These are phyloP conservation scores for Mycena maculata DNA, from an alignment of 768 basidiomycete genomes.

Conservation along the genomic window DNA sequence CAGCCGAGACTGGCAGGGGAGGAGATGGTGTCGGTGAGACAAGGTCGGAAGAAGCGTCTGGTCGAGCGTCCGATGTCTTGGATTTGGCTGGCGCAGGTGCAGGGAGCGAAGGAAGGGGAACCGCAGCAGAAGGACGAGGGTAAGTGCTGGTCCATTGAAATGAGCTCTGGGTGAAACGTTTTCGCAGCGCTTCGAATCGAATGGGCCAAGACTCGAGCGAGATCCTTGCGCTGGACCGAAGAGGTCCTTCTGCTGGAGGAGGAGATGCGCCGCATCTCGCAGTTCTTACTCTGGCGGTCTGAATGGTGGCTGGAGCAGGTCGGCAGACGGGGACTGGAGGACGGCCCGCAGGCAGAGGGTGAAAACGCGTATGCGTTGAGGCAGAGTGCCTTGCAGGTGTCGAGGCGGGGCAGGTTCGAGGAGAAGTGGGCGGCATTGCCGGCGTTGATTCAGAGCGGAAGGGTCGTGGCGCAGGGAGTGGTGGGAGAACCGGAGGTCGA, in stretches of 20 bases:
- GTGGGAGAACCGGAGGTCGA: neutral
- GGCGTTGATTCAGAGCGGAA: neutral
- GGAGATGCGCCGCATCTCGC: constrained; percentile 40
- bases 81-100: constrained; percentile 2
- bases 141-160: neutral
- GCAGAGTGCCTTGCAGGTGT: constrained; percentile 14
- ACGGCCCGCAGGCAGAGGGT: constrained; percentile 22
- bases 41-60: neutral
- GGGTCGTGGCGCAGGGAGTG: neutral
- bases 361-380: constrained; percentile 35
- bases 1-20: neutral
- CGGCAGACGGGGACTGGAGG: neutral
- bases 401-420: neutral
- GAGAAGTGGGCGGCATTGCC: neutral
- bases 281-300: constrained; percentile 32
- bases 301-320: constrained; percentile 9
- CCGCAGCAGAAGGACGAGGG: neutral
- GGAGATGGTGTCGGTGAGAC: neutral
- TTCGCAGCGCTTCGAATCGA: constrained; percentile 32
- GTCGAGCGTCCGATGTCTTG: constrained; percentile 3
- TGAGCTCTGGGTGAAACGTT: neutral
- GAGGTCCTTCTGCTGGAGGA: constrained; percentile 37
- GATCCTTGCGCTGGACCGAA: constrained; percentile 35
- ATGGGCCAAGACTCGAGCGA: constrained; percentile 36
- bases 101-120: neutral